A percentile compares a stretch with the other conserved stretches of the same genome.
phyloP scores from a whole-genome alignment of 2,329 filamentous ascomycete genomes.

The Hymenoscyphus linearis region DNA sequence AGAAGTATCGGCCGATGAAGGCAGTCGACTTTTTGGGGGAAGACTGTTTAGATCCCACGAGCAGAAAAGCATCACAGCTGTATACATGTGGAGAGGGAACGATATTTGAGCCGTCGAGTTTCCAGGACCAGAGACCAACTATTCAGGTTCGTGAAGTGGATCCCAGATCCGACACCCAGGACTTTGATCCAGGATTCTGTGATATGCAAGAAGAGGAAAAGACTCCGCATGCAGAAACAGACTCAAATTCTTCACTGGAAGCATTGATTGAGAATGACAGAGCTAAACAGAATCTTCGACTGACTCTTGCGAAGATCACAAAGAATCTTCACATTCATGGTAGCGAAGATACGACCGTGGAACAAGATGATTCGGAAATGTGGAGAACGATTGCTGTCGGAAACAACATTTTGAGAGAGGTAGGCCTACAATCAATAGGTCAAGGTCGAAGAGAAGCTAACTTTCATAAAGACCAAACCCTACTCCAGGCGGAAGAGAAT shows the following conservation, averaged over 20 bases:
- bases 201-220: neutral
- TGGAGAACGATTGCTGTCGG: conserved; percentile 15
- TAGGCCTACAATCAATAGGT: neutral
- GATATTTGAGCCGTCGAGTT: neutral
- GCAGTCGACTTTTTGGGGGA: conserved; percentile 15
- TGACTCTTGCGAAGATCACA: conserved; percentile 21
- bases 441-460: neutral
- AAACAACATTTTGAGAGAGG: conserved; percentile 3
- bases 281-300: conserved; percentile 14
- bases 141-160: conserved; percentile 3
- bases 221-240: neutral
- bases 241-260: neutral
- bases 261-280: neutral
- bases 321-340: conserved; percentile 15
- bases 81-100: neutral
- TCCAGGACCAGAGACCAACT: conserved; percentile 3
- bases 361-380: conserved; percentile 2
- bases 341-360: conserved; percentile 1
- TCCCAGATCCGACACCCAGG: conserved; percentile 3
- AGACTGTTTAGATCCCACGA: neutral
- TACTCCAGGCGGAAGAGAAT: neutral
- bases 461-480: neutral
- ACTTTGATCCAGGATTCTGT: conserved; percentile 13
- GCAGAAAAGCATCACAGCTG: neutral
- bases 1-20: conserved; percentile 7